phyloP scores from a whole-genome alignment of 495 filamentous ascomycete species.

The Trichoderma virens region DNA sequence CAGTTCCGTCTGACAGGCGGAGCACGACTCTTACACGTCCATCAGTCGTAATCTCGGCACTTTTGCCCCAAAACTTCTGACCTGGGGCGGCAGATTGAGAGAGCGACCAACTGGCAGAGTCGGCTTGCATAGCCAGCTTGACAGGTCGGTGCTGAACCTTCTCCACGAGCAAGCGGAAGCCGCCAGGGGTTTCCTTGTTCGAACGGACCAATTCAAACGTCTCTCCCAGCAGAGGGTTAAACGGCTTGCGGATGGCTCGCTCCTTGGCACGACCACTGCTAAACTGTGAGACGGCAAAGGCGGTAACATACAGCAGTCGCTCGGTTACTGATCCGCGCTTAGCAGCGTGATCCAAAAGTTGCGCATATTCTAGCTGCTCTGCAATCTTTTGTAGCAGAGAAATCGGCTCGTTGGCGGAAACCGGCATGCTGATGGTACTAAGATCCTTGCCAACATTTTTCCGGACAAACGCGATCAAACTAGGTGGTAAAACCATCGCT shows the following conservation, averaged over 20 bases:
- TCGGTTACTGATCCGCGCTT: conserved; percentile 50
- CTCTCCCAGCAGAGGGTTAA: conserved; percentile 96
- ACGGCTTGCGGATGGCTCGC: conserved; percentile 90
- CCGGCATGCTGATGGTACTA: conserved; percentile 93
- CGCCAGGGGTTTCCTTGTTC: conserved; percentile 57
- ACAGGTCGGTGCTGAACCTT: conserved; percentile 92
- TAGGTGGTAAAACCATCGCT: conserved; percentile 71
- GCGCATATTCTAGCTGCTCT: conserved; percentile 83
- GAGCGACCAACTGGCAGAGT: conserved; percentile 73
- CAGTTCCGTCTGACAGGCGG: conserved; percentile 48
- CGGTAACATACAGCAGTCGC: conserved; percentile 73
- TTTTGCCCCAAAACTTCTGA: conserved; percentile 99
- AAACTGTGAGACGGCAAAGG: conserved; percentile 81
- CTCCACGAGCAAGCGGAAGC: conserved; percentile 84
- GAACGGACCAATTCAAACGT: conserved; percentile 89
- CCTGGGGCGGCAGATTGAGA: conserved; percentile 78
- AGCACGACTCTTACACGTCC: conserved; percentile 71
- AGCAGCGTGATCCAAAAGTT: conserved; percentile 72
- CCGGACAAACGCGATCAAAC: conserved; percentile 84
- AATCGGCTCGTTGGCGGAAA: conserved; percentile 88
- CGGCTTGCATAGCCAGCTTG: conserved; percentile 86
- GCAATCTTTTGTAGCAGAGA: conserved; percentile 81
- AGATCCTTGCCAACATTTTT: conserved; percentile 98
- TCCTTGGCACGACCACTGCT: conserved; percentile 76
- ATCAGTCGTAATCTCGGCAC: conserved; percentile 83